Evolutionary conservation across 129 eudicot genomes (phyloP).

Genomic region (Pseudognaphalium luteoalbum): DNA sequence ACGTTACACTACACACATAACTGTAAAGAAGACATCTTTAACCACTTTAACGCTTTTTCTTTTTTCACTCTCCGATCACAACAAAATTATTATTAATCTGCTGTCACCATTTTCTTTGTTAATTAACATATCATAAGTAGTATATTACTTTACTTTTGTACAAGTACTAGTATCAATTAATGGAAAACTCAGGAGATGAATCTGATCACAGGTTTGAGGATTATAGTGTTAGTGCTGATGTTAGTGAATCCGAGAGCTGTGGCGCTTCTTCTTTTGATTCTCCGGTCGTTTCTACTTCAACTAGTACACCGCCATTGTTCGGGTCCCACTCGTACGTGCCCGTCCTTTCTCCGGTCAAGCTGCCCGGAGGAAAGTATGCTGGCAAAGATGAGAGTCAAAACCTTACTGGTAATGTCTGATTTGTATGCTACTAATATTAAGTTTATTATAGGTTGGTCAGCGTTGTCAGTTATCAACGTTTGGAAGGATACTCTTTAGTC

Average conservation of each 20-base stretch:
- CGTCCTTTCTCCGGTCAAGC: constrained; percentile 43
- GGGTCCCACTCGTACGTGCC: constrained; percentile 25
- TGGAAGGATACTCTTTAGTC: background rate
- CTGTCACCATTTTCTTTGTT: background rate
- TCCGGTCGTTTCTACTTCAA: constrained; percentile 39
- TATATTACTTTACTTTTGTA: background rate
- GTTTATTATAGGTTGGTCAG: background rate
- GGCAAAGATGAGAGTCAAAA: constrained; percentile 29
- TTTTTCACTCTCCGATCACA: constrained; percentile 30
- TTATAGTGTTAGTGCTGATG: constrained; percentile 61
- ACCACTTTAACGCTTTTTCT: constrained; percentile 38
- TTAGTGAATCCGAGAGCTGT: constrained; percentile 57
- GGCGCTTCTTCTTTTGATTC: constrained; percentile 44
- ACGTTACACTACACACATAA: constrained; percentile 46
- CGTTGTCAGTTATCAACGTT: background rate
- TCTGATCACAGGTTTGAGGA: constrained; percentile 40
- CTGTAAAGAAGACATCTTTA: constrained; percentile 40
- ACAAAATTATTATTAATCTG: constrained; percentile 25
- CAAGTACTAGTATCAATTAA: background rate
- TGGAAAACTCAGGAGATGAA: constrained; percentile 35
- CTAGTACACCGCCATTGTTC: constrained; percentile 37
- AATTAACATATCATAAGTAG: background rate
- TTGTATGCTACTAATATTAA: background rate
- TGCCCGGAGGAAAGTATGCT: constrained; percentile 44
- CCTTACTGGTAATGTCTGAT: constrained; percentile 31